Base-by-base conservation (phyloP, 768 basidiomycete genomes). In the Rhizopogon vesiculosus region DNA sequence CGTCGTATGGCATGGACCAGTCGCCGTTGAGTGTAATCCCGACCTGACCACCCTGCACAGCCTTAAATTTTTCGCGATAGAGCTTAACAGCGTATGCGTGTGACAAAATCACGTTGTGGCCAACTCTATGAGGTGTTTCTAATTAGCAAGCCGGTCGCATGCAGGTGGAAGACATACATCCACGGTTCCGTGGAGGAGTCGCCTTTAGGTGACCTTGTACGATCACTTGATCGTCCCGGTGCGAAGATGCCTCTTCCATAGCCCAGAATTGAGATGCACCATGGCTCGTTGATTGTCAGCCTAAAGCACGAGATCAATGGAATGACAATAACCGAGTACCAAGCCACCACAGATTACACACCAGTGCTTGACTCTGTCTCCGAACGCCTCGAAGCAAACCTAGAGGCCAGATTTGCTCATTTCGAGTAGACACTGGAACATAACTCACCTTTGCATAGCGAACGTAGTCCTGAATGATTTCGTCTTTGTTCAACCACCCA, bases 1-100 rank as follows among this genome's bases (percentile, higher is more conserved):
- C 78, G 60, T 89, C 85, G 58, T 83, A 90, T 7, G 89, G 88
- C 66, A 86, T 81, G 33, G 80, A 75, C 85, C 85, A 89, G 66
- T 88, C 85, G 10, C 87, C 85, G 61, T 89, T 89, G 44, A 90
- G 74, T 0, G 89, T 90, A 64, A 91, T 89, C n/a, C 87, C 88
- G 61, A 91, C 87, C 59, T 77, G 72, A 22, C 87, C 90, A 9
- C 78, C 74, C 66, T 89, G 87, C 1, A 58, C 67, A 3, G 76
- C 60, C 69, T 87, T 84, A 77, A 82, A 91, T 50, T 84, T 69
- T 29, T 83, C 78, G 29, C 85, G 81, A 64, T 89, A 91, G 12
- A 83, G 61, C 64, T 87, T 82, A 45, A 82, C 81, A 18, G 84
- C 84, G 57, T 78, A 65, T 0, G 87, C 89, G 60, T 91, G 90